These are phyloP conservation scores for Eimeria maxima DNA, from an alignment of 169 alveolate genomes.

Conservation along the genomic window DNA sequence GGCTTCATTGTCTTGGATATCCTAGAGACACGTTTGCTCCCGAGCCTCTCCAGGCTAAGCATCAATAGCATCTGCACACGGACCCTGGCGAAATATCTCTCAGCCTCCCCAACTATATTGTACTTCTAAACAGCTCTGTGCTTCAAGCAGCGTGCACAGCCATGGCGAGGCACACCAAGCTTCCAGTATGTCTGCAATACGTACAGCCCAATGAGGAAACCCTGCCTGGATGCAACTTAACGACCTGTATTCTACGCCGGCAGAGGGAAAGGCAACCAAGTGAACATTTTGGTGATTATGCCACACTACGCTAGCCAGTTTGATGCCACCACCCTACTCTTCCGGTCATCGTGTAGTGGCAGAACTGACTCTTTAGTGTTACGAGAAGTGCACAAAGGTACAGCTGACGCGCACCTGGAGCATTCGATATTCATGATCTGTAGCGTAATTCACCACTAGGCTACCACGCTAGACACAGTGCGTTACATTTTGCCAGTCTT, in stretches of 20 bases:
- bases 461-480: background rate
- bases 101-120: background rate
- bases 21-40: background rate
- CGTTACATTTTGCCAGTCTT: background rate
- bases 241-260: background rate
- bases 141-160: too few relatives aligned
- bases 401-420: background rate
- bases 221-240: background rate
- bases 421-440: background rate
- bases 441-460: background rate
- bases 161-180: too few relatives aligned
- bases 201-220: background rate
- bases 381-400: background rate
- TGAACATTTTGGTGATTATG: background rate
- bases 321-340: background rate
- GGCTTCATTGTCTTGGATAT: background rate
- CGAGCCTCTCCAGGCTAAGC: background rate
- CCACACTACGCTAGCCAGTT: background rate
- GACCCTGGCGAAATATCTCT: too few relatives aligned
- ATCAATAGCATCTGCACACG: background rate
- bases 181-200: background rate
- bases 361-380: background rate
- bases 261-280: background rate
- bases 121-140: too few relatives aligned
- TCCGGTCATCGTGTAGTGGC: background rate